Base-by-base conservation (phyloP, 139 green algal genomes). In the Chlamydomonas sphaeroides region DNA sequence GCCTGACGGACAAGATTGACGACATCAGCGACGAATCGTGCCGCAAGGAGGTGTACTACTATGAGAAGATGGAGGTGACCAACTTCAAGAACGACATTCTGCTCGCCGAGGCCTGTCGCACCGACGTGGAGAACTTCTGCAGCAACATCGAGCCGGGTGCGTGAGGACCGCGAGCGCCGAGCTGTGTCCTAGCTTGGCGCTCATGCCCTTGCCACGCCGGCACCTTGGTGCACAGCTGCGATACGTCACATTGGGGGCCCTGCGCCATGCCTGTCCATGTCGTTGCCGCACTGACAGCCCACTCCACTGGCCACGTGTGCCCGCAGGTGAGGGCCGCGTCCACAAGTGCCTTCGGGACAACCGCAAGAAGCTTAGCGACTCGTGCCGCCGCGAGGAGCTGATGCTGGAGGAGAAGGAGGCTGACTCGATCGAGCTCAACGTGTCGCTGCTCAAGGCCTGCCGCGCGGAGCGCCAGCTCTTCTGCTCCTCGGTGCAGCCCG, bases 21-120 rank as follows among this genome's bases (percentile, higher is more conserved):
- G 70, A 95, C 7, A 89, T 98, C 36, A 87, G 69, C 28, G 80
- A 41, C 28, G 88, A 94, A 49, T 84, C 74, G 4, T 98, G 95
- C 91, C 87, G 88, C 30, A 92, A 95, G 75, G 93, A 97, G 89
- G 88, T 98, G 30, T 92, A 92, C 68, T 93, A 94, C 78, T 95
- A 94, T 61, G 80, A 95, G 80, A 95, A 96, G 88, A 95, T 94
- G 92, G 90, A 97, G 91, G 90, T 92, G n/a, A 49, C 68, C 23
- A 68, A 90, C 84, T 94, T 89, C 81, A 87, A 87, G 26, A 94
- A 94, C 56, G 92, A 98, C 79, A 83, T 94, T 28, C 85, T 94
- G 28, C 84, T 97, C 73, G 90, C 89, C 0, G 89, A 91, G 36
- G 87, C 90, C 21, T 98, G 95, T 90, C 68, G 80, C 20, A 25